Evolutionary conservation across 768 basidiomycete genomes (phyloP).

Genomic region (Hysterangium stoloniferum): DNA sequence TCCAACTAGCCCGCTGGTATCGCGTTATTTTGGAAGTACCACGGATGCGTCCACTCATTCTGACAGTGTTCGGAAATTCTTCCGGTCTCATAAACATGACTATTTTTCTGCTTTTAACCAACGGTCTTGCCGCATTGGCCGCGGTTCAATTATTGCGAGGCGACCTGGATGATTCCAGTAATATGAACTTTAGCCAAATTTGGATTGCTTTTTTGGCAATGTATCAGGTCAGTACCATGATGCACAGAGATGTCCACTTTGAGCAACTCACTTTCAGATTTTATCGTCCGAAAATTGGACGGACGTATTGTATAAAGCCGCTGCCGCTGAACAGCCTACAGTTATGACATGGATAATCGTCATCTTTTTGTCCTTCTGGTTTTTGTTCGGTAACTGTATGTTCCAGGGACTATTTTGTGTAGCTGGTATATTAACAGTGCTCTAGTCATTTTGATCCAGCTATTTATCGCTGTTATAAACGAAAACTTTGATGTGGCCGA

Average conservation of each 20-base stretch:
- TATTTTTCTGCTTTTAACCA: constrained; percentile 81
- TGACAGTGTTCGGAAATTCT: constrained; percentile 88
- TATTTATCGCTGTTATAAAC: constrained; percentile 97
- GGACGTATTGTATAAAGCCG: constrained; percentile 56
- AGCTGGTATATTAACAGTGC: neutral
- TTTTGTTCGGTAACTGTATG: constrained; percentile 89
- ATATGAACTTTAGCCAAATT: constrained; percentile 73
- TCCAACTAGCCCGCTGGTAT: constrained; percentile 84
- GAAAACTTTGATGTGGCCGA: constrained; percentile 93
- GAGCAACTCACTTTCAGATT: constrained; percentile 36
- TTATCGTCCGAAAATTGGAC: constrained; percentile 96
- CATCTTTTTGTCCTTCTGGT: constrained; percentile 73
- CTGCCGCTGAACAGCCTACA: constrained; percentile 50
- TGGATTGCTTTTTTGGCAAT: constrained; percentile 82
- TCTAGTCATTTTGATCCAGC: constrained; percentile 81
- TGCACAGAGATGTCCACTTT: neutral
- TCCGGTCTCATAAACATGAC: constrained; percentile 89
- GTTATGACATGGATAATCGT: constrained; percentile 66
- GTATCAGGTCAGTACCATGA: constrained; percentile 41
- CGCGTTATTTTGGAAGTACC: constrained; percentile 86
- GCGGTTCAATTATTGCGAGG: constrained; percentile 82
- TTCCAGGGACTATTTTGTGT: constrained; percentile 12
- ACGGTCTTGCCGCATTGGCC: constrained; percentile 77
- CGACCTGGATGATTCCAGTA: constrained; percentile 46
- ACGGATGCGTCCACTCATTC: constrained; percentile 78